phyloP scores from a whole-genome alignment of 306 rosid species.

The Fragaria vesca region DNA sequence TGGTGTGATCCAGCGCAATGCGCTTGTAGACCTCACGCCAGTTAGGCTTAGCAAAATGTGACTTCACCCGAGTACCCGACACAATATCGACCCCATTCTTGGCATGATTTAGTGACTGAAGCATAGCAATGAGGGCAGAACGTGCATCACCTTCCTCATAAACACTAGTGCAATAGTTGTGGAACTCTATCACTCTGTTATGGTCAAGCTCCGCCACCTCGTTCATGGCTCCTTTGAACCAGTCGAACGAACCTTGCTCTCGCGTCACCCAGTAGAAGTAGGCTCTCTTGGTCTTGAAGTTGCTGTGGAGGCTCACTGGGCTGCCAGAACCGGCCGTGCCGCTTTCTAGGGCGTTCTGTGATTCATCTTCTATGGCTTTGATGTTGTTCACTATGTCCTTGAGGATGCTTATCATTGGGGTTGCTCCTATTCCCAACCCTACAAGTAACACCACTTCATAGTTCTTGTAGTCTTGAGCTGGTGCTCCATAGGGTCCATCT shows the following conservation, averaged over 20 bases:
- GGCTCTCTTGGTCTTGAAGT: conserved; percentile 50
- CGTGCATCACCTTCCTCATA: conserved; percentile 77
- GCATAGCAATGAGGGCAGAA: conserved; percentile 72
- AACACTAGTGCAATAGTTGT: conserved; percentile 69
- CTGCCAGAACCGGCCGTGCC: not conserved
- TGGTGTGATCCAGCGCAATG: conserved; percentile 49
- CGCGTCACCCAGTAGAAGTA: conserved; percentile 68
- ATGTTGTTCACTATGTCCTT: conserved; percentile 58
- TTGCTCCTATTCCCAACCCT: conserved; percentile 69
- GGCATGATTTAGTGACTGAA: conserved; percentile 58
- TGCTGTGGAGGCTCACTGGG: not conserved
- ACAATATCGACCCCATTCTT: conserved; percentile 65
- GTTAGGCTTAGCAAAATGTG: conserved; percentile 69
- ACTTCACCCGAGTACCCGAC: conserved; percentile 59
- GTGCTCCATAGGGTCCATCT: conserved; percentile 80
- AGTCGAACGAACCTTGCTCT: conserved; percentile 69
- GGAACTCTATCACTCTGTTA: conserved; percentile 53
- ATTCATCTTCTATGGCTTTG: conserved; percentile 46
- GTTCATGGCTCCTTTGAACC: conserved; percentile 68
- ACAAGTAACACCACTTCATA: conserved; percentile 63
- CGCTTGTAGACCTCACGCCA: conserved; percentile 63
- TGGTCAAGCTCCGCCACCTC: conserved; percentile 59
- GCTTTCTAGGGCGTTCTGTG: conserved; percentile 20
- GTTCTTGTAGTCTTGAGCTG: conserved; percentile 67
- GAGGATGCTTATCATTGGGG: conserved; percentile 68